Evolutionary conservation across 768 basidiomycete species (phyloP).

Genomic region (Tremella mesenterica): DNA sequence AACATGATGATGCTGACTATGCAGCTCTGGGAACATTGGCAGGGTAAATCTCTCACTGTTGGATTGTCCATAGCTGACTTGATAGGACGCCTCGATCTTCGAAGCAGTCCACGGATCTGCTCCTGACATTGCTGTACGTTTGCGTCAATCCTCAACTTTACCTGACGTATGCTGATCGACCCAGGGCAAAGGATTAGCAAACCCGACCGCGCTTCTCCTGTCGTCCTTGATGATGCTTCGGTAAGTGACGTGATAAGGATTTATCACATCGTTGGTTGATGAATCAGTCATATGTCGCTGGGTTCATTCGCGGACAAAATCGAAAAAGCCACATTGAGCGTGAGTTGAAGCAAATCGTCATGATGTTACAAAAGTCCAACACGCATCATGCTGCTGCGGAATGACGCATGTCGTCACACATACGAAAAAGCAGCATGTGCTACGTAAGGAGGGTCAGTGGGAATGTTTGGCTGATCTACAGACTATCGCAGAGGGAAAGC

Average conservation of each 20-base stretch:
- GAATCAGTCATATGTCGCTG: constrained; percentile 79
- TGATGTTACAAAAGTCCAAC: neutral
- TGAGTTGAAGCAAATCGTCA: constrained; percentile 47
- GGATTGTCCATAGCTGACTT: too few species aligned
- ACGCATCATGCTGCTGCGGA: too few species aligned
- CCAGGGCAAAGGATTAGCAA: constrained; percentile 65
- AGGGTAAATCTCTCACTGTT: too few species aligned
- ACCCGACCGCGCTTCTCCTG: constrained; percentile 95
- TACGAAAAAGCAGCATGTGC: neutral
- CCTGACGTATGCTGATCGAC: too few species aligned
- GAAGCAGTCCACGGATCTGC: constrained; percentile 99
- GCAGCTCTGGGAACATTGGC: constrained; percentile 97
- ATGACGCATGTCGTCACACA: too few species aligned
- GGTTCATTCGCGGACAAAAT: constrained; percentile 75
- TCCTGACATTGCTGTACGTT: constrained; percentile 97
- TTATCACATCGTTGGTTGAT: too few species aligned
- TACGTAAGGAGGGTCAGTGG: neutral
- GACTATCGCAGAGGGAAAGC: constrained; percentile 96
- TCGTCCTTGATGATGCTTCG: constrained; percentile 97
- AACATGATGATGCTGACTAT: too few species aligned
- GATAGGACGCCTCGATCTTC: constrained; percentile 98
- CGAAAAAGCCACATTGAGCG: constrained; percentile 79
- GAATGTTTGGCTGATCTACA: constrained; percentile 38
- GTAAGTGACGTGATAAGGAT: too few species aligned
- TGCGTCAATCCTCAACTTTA: too few species aligned